Evolutionary conservation across 148 eudicot genomes (phyloP), one percentile per base, ranked within the genome.

Genomic region (Dianthus caryophyllus): DNA sequence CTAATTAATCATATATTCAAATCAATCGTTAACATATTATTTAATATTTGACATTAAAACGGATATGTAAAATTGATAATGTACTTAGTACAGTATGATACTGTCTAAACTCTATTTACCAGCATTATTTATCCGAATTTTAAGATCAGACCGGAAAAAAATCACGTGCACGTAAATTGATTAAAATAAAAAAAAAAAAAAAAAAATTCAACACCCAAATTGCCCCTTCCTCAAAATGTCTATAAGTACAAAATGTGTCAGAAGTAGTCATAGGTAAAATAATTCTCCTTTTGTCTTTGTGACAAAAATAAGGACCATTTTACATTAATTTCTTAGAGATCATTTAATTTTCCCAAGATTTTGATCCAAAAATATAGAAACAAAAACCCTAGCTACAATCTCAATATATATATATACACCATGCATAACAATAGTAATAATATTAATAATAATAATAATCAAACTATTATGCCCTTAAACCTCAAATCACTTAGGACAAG

Each of bases 401-500:
- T 53, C 2, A 51, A 18, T 22, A 6, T 18, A 53, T 9, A 50
- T 13, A 17, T 17, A 13, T 13, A 50, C 17, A 78, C 64, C 73
- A 74, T 48, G 61, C 18, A 60, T 59, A 47, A 33, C 7, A 33
- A 33, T 33, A 33, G 7, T 7, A 33, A 33, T 33, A 24, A 60
- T 53, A 53, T 67, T 51, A 51, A 18, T 51, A 51, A 51, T 20
- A 1, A 51, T 51, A 2, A 51, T 51, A 25, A 18, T 17, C 67
- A 56, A 56, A 10, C 6, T 47, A 30, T 22, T 38, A 61, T 59
- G 47, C 57, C 71, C 44, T 53, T 49, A 65, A 75, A 69, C 70
- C 77, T 77, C 66, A 77, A 38, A 41, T 70, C 85, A 22, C 52
- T 88, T 29, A 85, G 75, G 61, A 78, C 81, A 24, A 79, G 67